Base-by-base conservation (phyloP, 176 grass and related monocot genomes). In the Oryza australiensis region DNA sequence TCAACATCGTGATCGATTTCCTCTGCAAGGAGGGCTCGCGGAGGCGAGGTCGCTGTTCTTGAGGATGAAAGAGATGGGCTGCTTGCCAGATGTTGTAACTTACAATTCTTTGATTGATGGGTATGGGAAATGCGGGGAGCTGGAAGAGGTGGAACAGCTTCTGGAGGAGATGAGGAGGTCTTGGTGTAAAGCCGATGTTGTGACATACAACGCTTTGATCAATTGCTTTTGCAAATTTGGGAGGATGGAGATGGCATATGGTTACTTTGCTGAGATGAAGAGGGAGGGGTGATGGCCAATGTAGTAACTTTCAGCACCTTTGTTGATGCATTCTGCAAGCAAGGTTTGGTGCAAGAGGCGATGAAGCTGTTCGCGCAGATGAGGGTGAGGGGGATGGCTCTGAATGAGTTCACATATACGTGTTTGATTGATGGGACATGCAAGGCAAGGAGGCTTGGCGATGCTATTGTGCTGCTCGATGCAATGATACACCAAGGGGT, bases 41-140 rank as follows among this genome's bases (percentile, higher is more conserved):
- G 84, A 71, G 55, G 86, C 92, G 12, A 93, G 73, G 59, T 60
- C 76, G 3, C 29, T 98, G 18, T 88, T 93, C 23, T 29, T 9
- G 29, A 85, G 84, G 83, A 98, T 98, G 96, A 95, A 95, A 86
- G 76, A 26, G 20, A 59, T 83, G 45, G 91, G 93, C 7, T 99
- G 93, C 90, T 75, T 26, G 9, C 96, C 96, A 0, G 96, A 99
- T 53, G 74, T 95, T 16, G 60, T 95, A 46, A 99, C 91, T 0
- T 99, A 79, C 75, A 98, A 98, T 82, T 95, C 92, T 24, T 83
- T 98, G 70, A 93, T 98, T 72, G 96, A 98, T 57, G 96, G 96
- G 49, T 46, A 95, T 77, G 96, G 96, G 59, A 99, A 99, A 70
- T 83, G 63, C 1, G 89, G 93, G 81, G 84, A 88, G 75, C 69